Base-by-base conservation (phyloP, 306 rosid genomes). In the Begonia loranthoides region DNA sequence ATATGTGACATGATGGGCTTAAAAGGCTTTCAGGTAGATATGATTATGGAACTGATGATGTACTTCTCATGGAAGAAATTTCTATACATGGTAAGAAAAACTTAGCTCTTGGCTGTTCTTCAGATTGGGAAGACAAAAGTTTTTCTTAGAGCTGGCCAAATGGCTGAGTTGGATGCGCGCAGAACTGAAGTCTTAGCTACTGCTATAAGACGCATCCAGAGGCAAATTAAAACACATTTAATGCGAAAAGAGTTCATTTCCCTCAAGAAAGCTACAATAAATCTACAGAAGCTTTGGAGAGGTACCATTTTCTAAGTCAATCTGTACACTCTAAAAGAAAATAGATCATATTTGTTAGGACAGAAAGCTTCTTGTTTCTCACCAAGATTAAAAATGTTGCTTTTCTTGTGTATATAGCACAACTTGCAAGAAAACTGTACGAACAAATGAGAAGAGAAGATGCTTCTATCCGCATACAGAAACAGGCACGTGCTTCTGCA, bases 91-190 rank as follows among this genome's bases (percentile, higher is more conserved):
- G 16, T 24, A 46, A 70, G 12, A 43, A 36, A 38, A 60, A 52
- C 13, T 66, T 19, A 48, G 48, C 11, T 12, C 16, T 51, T 38
- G 57, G 44, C 45, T 73, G 47, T 52, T 57, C 59, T 41, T 45
- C 59, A 86, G 95, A 86, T 86, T 70, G 95, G 95, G 6, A 86
- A 81, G 62, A 43, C 95, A 57, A 86, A 86, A 64, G 93, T 86
- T 17, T 86, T 86, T 64, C 84, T 86, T 41, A 70, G 95, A 74
- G 95, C 95, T 60, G 95, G 95, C 50, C 95, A 86, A 72, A 86
- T 86, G 95, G 95, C 95, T 28, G 95, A 86, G 70, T 54, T 86
- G 62, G 95, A 86, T 64, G 87, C 95, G 2, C 71, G 93, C 48
- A 69, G 95, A 72, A 79, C 95, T 8, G 92, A 86, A 70, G 61